These are phyloP conservation scores for Solanum pinnatisectum DNA, from an alignment of 257 asterid species.

Conservation along the genomic window DNA sequence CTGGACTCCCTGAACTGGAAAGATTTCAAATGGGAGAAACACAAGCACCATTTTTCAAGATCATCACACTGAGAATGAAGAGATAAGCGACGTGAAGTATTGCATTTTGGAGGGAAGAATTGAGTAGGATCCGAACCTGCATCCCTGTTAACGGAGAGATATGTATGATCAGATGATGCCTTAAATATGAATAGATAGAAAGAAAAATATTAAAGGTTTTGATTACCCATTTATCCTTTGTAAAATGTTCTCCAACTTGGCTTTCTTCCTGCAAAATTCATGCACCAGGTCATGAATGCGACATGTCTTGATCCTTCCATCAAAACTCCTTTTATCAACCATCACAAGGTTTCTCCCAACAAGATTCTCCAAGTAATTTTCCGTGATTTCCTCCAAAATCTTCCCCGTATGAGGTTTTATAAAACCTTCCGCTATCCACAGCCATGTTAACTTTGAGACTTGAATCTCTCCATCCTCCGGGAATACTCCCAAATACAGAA, in stretches of 20 bases:
- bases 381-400: not conserved
- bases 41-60: not conserved
- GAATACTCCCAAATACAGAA: constrained; percentile 12
- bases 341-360: constrained; percentile 1
- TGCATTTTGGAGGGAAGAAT: not conserved
- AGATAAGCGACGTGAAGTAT: not conserved
- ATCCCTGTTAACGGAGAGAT: not conserved
- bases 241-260: not conserved
- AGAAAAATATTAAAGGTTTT: not conserved
- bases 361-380: constrained; percentile 3
- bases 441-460: not conserved
- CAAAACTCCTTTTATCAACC: not conserved
- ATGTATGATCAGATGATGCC: not conserved
- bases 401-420: not conserved
- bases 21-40: not conserved
- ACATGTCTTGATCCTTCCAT: constrained; percentile 7
- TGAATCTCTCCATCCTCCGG: not conserved
- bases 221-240: not conserved
- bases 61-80: not conserved
- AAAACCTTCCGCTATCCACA: constrained; percentile 8
- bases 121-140: not conserved
- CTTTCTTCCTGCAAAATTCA: not conserved
- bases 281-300: constrained; percentile 2
- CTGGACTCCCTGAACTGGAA: not conserved
- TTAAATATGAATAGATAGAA: not conserved